Conservation (phyloP, 441 rosid species). For the Arabidopsis hybrid region DNA sequence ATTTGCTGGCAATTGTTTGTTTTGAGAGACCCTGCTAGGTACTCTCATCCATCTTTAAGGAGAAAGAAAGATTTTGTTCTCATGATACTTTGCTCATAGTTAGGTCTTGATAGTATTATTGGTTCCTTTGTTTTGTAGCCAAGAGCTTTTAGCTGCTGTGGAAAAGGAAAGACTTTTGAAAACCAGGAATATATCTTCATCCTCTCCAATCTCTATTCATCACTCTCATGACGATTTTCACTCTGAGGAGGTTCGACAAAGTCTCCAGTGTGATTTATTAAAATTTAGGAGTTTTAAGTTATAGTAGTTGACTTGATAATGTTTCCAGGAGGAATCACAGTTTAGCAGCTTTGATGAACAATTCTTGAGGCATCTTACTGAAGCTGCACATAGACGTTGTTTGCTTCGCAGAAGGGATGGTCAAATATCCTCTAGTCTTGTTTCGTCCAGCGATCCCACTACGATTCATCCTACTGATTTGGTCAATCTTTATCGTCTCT, state of each 20-base stretch:
- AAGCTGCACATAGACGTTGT: conserved; percentile 60
- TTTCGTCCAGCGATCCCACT: conserved; percentile 46
- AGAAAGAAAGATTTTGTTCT: not conserved
- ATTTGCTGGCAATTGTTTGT: conserved; percentile 82
- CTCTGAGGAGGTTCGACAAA: conserved; percentile 54
- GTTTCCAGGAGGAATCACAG: conserved; percentile 18
- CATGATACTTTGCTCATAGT: not conserved
- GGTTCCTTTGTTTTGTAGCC: conserved; percentile 51
- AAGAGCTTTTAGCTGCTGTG: conserved; percentile 81
- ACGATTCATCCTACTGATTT: conserved; percentile 45
- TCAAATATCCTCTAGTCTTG: conserved; percentile 54
- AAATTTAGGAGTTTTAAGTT: conserved; percentile 1
- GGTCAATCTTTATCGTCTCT: conserved; percentile 29
- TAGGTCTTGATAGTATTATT: not conserved
- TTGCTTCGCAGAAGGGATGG: conserved; percentile 62
- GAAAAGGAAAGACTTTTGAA: conserved; percentile 63
- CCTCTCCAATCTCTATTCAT: conserved; percentile 40
- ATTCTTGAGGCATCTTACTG: conserved; percentile 71
- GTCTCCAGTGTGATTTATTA: conserved; percentile 16
- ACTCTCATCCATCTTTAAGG: conserved; percentile 1
- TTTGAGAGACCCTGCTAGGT: conserved; percentile 80
- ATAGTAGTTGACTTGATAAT: conserved; percentile 5
- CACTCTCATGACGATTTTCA: conserved; percentile 53
- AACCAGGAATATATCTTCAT: conserved; percentile 53
- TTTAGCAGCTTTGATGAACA: conserved; percentile 64